Evolutionary conservation across 2,329 filamentous ascomycete genomes (phyloP).

Genomic region (Akanthomyces uredinophilus): DNA sequence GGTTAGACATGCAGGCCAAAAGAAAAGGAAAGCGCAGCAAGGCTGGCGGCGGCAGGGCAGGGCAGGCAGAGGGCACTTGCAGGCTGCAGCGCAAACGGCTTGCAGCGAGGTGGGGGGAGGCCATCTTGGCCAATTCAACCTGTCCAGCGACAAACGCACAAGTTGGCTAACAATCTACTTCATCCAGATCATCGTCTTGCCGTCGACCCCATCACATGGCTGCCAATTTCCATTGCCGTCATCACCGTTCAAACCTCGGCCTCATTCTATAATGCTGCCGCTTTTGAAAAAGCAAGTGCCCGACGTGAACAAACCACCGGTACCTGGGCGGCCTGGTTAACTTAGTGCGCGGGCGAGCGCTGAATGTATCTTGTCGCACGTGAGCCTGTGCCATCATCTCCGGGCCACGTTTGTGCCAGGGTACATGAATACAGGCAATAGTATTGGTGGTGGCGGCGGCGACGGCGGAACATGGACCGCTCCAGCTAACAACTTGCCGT

Average conservation of each 20-base stretch:
- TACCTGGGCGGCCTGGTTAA: no score
- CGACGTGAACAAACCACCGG: not conserved
- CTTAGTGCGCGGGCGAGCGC: not conserved
- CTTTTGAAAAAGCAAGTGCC: not conserved
- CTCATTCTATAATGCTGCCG: not conserved
- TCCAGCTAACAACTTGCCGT: not conserved
- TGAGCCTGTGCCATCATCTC: constrained; percentile 3
- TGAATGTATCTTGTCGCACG: not conserved
- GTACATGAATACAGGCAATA: not conserved
- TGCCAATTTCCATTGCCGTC: no score
- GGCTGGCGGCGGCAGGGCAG: not conserved
- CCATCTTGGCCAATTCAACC: not conserved
- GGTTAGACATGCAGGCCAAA: not conserved
- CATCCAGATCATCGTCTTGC: not conserved
- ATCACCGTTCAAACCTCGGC: no score
- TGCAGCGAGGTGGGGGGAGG: not conserved
- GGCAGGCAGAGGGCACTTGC: not conserved
- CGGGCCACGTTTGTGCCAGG: not conserved
- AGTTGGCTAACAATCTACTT: no score
- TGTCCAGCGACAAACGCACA: not conserved
- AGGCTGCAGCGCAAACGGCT: not conserved
- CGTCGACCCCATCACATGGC: not conserved
- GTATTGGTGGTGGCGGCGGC: not conserved
- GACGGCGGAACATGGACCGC: not conserved
- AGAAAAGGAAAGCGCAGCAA: not conserved